A percentile compares a stretch with the other conserved stretches of the same genome.
These are phyloP conservation scores for Zygoascus flipseniorum DNA, from an alignment of 805 yeast genomes.

Conservation along the genomic window DNA sequence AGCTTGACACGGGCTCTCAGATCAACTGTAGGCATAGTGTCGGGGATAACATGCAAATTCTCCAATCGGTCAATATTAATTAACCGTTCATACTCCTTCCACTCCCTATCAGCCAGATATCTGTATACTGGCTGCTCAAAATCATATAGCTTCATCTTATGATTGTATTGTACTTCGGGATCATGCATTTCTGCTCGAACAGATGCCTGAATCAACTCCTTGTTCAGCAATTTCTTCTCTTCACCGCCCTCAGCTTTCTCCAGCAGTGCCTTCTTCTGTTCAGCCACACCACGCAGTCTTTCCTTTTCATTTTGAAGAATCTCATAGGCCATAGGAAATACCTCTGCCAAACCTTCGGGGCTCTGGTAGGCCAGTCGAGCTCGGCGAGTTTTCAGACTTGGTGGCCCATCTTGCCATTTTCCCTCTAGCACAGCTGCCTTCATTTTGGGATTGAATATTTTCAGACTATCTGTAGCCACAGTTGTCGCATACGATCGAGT, in stretches of 20 bases:
- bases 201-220: conserved; percentile 27
- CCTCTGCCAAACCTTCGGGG: conserved; percentile 62
- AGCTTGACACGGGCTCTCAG: conserved; percentile 72
- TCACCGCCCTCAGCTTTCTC: conserved; percentile 5
- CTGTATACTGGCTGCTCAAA: conserved; percentile 74
- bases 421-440: conserved; percentile 18
- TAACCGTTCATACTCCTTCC: conserved; percentile 68
- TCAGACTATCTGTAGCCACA: conserved; percentile 4
- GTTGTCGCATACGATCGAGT: neutral
- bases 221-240: conserved; percentile 6
- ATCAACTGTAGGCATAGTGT: conserved; percentile 80
- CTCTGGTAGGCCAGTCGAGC: conserved; percentile 42
- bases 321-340: conserved; percentile 62
- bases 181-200: conserved; percentile 63
- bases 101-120: conserved; percentile 52
- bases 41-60: conserved; percentile 78
- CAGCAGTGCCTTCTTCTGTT: conserved; percentile 28
- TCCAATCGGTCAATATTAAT: conserved; percentile 88
- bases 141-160: conserved; percentile 41
- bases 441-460: conserved; percentile 14
- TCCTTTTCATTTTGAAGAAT: conserved; percentile 45
- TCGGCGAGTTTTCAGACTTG: conserved; percentile 14
- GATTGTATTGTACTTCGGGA: conserved; percentile 78
- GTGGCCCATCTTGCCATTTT: conserved; percentile 18
- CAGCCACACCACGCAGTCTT: conserved; percentile 34